Evolutionary conservation across 768 basidiomycete species (phyloP).

Genomic region (Lactarius hatsudake): DNA sequence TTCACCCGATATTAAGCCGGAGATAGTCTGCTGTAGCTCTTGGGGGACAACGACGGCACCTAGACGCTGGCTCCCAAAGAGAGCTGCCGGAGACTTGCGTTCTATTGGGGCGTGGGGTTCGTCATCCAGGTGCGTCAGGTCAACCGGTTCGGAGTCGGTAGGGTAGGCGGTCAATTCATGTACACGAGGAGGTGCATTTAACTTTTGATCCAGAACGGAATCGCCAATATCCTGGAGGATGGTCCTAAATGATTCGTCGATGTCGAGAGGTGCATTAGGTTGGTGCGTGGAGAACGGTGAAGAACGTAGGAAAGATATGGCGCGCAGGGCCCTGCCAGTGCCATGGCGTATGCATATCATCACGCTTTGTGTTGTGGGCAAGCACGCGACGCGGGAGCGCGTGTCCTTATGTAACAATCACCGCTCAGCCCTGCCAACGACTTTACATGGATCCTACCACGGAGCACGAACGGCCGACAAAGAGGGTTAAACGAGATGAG

Average conservation of each 20-base stretch:
- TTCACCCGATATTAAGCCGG: conserved; percentile 63
- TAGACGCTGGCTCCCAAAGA: conserved; percentile 70
- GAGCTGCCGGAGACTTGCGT: conserved; percentile 77
- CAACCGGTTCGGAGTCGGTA: conserved; percentile 32
- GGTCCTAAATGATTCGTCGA: conserved; percentile 64
- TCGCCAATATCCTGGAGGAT: conserved; percentile 68
- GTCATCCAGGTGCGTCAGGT: conserved; percentile 35
- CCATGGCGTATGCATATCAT: conserved; percentile 22
- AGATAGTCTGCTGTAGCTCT: conserved; percentile 67
- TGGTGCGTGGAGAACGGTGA: conserved; percentile 38
- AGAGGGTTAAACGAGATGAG: conserved; percentile 25
- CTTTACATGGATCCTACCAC: conserved; percentile 13
- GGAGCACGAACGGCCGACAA: conserved; percentile 27
- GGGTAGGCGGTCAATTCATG: conserved; percentile 58
- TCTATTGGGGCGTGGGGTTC: conserved; percentile 38
- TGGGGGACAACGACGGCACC: conserved; percentile 70
- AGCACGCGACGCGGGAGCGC: conserved; percentile 4
- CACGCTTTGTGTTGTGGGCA: not conserved
- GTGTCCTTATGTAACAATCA: conserved; percentile 19
- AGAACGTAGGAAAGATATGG: conserved; percentile 1
- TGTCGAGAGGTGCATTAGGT: conserved; percentile 57
- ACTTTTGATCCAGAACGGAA: conserved; percentile 45
- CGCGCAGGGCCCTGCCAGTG: conserved; percentile 10
- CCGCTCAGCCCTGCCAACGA: not conserved
- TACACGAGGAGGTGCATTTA: conserved; percentile 29